phyloP scores from a whole-genome alignment of 108 stramenopile genomes.

The Conticribra guillardii region DNA sequence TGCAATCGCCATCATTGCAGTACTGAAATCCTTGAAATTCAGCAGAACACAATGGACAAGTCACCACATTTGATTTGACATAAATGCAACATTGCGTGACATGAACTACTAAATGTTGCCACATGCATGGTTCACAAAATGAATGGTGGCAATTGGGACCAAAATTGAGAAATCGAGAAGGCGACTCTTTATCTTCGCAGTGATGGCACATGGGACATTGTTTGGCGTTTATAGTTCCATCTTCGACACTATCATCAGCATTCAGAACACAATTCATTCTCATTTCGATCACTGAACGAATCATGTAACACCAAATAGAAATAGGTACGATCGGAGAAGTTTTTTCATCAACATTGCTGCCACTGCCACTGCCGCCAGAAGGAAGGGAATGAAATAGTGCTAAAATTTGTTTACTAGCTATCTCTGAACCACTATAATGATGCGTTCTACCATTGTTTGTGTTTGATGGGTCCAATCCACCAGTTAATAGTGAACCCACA shows the following conservation, averaged over 20 bases:
- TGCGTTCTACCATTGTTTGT: conserved; percentile 14
- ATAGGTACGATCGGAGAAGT: conserved; percentile 44
- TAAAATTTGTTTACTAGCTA: conserved; percentile 42
- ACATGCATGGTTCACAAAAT: conserved; percentile 71
- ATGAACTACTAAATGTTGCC: conserved; percentile 59
- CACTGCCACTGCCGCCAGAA: background rate
- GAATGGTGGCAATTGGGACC: conserved; percentile 54
- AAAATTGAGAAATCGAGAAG: conserved; percentile 28
- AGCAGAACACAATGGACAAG: conserved; percentile 52
- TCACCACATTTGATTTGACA: conserved; percentile 47
- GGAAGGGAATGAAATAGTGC: conserved; percentile 57
- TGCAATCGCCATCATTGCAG: conserved; percentile 3
- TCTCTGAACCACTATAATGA: background rate
- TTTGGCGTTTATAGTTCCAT: too few species aligned
- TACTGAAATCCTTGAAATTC: conserved; percentile 21
- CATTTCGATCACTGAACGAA: conserved; percentile 70
- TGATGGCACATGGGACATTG: background rate
- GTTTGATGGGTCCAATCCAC: conserved; percentile 70
- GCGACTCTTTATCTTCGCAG: too few species aligned
- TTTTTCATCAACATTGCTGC: background rate
- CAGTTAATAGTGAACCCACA: conserved; percentile 59
- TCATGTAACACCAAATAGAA: conserved; percentile 62
- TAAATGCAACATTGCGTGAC: conserved; percentile 42
- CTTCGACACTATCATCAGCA: background rate
- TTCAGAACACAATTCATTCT: conserved; percentile 45